Base-by-base conservation (phyloP, 1,284 basidiomycete species). In the Ustilago sp. region DNA sequence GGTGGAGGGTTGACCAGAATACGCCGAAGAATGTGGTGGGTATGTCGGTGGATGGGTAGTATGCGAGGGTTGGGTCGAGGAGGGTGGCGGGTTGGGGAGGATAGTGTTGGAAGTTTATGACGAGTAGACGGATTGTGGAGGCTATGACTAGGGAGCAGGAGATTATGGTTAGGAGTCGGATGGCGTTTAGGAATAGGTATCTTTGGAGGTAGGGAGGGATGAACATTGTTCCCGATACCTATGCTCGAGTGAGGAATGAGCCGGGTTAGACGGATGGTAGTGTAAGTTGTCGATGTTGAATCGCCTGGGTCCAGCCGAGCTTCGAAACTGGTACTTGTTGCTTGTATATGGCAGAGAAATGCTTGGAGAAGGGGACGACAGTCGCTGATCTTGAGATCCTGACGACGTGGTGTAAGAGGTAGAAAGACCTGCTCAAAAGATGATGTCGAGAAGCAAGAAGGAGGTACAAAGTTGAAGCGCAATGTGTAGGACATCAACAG, bases 1-100 rank as follows among this genome's bases (percentile, higher is more conserved):
- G 71, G 59, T 82, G 74, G 0, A 82, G 67, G 39, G 79, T 74
- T 1, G 68, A 63, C 81, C 81, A 82, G 55, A 82, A 80, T 0
- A 80, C 62, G 19, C 81, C 81, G 59, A 80, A 70, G 36, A 76
- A 69, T 3, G 68, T 50, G n/a, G 62, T 69, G 0, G 80, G 81
- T 43, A 81, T 74, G 60, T 82, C 81, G 39, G 77, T 81, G 8
- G 57, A 59, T 17, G 73, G 60, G 32, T 63, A 59, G 68, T 74
- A 82, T 0, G 62, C 17, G 43, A 19, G 19, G 38, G 61, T 15
- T 5, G 60, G 17, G 3, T 43, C 28, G 35, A 34, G 17, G 13
- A 56, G 34, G 23, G 36, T 35, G 35, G 45, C 1, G n/a, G 55
- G 68, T 2, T 59, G 51, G 8, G 63, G 59, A 2, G 68, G 59